These are phyloP conservation scores for Penicillium sp. DNA, from an alignment of 2,329 filamentous ascomycete genomes.

Conservation along the genomic window DNA sequence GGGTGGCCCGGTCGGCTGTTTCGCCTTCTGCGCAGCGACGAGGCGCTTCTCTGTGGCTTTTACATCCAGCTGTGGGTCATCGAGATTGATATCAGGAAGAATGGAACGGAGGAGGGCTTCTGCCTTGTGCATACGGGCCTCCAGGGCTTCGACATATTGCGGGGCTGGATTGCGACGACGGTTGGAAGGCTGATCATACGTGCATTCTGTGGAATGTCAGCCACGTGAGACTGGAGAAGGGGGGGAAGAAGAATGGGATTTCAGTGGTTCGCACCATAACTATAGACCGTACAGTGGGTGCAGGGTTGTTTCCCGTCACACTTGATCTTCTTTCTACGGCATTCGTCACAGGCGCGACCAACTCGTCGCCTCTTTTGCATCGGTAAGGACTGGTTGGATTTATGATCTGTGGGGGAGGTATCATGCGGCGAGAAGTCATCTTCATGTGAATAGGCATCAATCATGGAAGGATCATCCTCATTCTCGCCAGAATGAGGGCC, in stretches of 20 bases:
- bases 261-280: constrained; percentile 71
- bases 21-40: constrained; percentile 46
- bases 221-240: background rate
- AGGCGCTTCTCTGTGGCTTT: constrained; percentile 68
- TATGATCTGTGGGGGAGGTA: constrained; percentile 25
- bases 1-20: constrained; percentile 12
- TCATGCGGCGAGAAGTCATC: constrained; percentile 23
- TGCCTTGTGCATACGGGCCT: constrained; percentile 77
- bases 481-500: constrained; percentile 28
- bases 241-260: background rate
- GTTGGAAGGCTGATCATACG: constrained; percentile 93
- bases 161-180: constrained; percentile 85
- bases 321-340: constrained; percentile 82
- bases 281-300: constrained; percentile 97
- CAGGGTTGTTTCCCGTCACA: constrained; percentile 85
- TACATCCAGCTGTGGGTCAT: constrained; percentile 79
- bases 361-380: constrained; percentile 76
- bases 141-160: constrained; percentile 88
- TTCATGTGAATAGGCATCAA: constrained; percentile 16
- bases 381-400: constrained; percentile 45
- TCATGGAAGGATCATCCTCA: constrained; percentile 30
- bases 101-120: constrained; percentile 77
- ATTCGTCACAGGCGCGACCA: constrained; percentile 79
- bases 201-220: constrained; percentile 67
- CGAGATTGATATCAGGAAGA: constrained; percentile 79